A percentile compares a stretch with the other conserved stretches of the same genome.
These are phyloP conservation scores for Furcasterigmium furcatum DNA, from an alignment of 2,329 filamentous ascomycete species.

Conservation along the genomic window DNA sequence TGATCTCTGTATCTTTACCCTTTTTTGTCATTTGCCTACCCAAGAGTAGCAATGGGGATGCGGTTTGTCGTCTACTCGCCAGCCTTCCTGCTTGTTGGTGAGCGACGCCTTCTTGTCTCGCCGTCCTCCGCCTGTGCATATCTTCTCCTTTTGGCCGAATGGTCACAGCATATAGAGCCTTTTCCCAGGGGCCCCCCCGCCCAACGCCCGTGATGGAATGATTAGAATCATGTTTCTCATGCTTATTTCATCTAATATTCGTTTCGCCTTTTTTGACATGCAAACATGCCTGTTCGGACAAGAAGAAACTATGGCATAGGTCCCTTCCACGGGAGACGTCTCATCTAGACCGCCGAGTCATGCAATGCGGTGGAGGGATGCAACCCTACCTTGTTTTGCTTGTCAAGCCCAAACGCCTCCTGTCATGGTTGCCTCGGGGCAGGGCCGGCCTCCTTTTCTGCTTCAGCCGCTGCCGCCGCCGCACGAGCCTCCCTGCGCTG, in stretches of 20 bases:
- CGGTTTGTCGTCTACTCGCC: conserved; percentile 10
- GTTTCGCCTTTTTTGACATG: too few species aligned
- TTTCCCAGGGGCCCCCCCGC: conserved; percentile 1
- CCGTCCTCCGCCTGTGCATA: background rate
- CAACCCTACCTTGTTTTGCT: background rate
- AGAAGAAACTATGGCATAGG: too few species aligned
- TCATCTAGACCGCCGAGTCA: background rate
- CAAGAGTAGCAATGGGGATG: conserved; percentile 10
- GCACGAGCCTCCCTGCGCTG: conserved; percentile 14
- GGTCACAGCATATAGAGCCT: background rate
- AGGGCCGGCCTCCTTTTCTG: background rate
- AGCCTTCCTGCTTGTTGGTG: background rate
- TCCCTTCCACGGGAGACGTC: background rate
- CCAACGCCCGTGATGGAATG: background rate
- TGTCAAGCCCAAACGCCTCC: background rate
- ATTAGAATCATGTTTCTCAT: background rate
- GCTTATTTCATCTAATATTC: too few species aligned
- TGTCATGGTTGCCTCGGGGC: too few species aligned
- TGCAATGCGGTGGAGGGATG: background rate
- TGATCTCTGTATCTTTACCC: conserved; percentile 8
- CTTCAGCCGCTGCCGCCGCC: conserved; percentile 6
- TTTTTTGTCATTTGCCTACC: conserved; percentile 2
- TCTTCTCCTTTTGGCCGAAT: background rate
- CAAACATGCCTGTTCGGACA: too few species aligned
- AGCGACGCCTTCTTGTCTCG: background rate